Evolutionary conservation across 495 filamentous ascomycete genomes (phyloP), one percentile per base, ranked within the genome.

Genomic region (Bacidia rubella): DNA sequence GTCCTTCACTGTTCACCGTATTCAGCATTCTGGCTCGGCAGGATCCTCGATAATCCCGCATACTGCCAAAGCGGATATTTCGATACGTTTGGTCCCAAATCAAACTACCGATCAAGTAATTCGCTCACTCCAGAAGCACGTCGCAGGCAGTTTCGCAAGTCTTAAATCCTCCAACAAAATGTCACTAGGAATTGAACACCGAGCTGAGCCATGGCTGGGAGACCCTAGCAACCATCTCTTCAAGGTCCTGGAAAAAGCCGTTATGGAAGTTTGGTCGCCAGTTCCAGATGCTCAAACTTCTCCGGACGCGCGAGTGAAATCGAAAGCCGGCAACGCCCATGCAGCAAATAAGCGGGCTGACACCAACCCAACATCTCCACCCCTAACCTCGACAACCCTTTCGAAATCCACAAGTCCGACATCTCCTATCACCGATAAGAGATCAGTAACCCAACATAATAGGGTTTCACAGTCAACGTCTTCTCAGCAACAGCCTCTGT

Each of bases 131-230:
- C 79, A 72, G 7, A 60, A 69, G 2, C 92, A 81, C 57, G 72
- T 95, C 1, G 66, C 77, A 32, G 66, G 76, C n/a, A 78, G 87
- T 52, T 98, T 93, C 59, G 74, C 68, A 1, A 63, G 73, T 2
- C 75, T 96, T 1, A 80, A 79, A 29, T 85, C 85, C 4, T 79
- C 84, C 47, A 97, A 98, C 57, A 76, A 77, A 24, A 76, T 97
- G 40, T 83, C 78, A 1, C 79, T 98, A 22, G 77, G 79, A 24
- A 88, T 97, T 56, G 87, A 92, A 43, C 88, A 94, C 56, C 83
- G 87, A 64, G 90, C 92, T 1, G 92, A 98, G 61, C 86, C 92
- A 15, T 98, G 92, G 92, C 78, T 98, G 0, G 92, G 92, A 1
- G 88, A 95, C 53, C 88, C 85, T 12, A 79, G 83, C 26, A 97